Conservation (phyloP, 2,329 filamentous ascomycete genomes). For the Colletotrichum sp. region DNA sequence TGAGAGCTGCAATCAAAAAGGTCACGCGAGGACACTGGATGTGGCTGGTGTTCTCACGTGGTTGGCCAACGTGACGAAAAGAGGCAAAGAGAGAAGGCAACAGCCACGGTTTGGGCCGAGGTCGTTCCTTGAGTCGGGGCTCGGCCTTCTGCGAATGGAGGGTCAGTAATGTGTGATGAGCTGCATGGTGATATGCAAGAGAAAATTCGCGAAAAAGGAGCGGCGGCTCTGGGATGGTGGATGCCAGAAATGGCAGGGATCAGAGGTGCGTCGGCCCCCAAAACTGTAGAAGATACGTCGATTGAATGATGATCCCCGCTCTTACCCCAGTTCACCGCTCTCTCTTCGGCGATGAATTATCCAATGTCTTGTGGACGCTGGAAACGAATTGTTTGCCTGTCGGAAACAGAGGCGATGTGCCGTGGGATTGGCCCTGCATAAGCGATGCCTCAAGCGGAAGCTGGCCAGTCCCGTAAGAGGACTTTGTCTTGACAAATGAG, state of each 20-base stretch:
- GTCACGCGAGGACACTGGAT: neutral
- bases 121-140: neutral
- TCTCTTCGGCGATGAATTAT: conserved; percentile 1
- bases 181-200: neutral
- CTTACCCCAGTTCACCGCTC: neutral
- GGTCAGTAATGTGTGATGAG: neutral
- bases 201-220: neutral
- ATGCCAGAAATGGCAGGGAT: neutral
- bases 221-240: neutral
- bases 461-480: neutral
- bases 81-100: neutral
- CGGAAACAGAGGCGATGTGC: neutral
- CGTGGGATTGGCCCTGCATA: neutral
- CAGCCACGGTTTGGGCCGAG: conserved; percentile 5
- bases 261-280: neutral
- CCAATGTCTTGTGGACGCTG: neutral
- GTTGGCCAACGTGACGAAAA: neutral
- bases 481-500: neutral
- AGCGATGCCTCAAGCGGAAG: neutral
- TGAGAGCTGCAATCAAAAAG: neutral
- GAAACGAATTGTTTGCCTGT: neutral
- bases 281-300: neutral
- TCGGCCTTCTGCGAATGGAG: neutral
- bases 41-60: conserved; percentile 5
- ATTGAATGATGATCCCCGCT: neutral